Conservation (phyloP, 2,329 filamentous ascomycete genomes). For the Shiraia sp. region DNA sequence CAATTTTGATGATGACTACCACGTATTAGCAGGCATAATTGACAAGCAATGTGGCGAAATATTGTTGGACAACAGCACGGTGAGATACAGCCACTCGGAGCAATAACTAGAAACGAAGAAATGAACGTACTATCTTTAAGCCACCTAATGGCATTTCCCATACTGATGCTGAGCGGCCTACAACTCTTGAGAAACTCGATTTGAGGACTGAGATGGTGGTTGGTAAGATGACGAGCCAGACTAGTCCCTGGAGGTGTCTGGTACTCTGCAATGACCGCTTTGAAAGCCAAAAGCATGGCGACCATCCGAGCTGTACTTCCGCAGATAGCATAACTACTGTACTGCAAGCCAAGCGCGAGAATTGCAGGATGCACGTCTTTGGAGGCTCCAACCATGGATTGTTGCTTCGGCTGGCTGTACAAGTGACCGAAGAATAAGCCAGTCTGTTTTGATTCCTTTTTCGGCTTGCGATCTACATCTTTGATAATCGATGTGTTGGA, state of each 20-base stretch:
- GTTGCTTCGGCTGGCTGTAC: slow-evolving; percentile 73
- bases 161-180: slow-evolving; percentile 92
- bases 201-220: slow-evolving; percentile 88
- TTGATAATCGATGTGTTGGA: slow-evolving; percentile 32
- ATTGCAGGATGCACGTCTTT: slow-evolving; percentile 85
- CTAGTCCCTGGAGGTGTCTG: slow-evolving; percentile 83
- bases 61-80: no score
- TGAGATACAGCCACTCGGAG: background rate
- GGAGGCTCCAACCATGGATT: slow-evolving; percentile 60
- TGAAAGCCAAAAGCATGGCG: slow-evolving; percentile 86
- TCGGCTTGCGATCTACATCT: slow-evolving; percentile 38
- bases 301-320: slow-evolving; percentile 89
- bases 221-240: slow-evolving; percentile 86
- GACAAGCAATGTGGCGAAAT: no score
- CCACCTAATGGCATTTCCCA: slow-evolving; percentile 95
- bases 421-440: slow-evolving; percentile 73
- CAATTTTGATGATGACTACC: slow-evolving; percentile 79
- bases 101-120: background rate
- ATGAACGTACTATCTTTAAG: slow-evolving; percentile 68
- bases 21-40: background rate
- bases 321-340: slow-evolving; percentile 84
- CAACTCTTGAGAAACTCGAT: slow-evolving; percentile 94
- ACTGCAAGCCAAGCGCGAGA: slow-evolving; percentile 83
- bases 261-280: slow-evolving; percentile 91
- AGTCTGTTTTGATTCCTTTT: slow-evolving; percentile 55